A percentile compares a stretch with the other conserved stretches of the same genome.
phyloP scores from a whole-genome alignment of 345 rosid species.

The Citropsis articulata region DNA sequence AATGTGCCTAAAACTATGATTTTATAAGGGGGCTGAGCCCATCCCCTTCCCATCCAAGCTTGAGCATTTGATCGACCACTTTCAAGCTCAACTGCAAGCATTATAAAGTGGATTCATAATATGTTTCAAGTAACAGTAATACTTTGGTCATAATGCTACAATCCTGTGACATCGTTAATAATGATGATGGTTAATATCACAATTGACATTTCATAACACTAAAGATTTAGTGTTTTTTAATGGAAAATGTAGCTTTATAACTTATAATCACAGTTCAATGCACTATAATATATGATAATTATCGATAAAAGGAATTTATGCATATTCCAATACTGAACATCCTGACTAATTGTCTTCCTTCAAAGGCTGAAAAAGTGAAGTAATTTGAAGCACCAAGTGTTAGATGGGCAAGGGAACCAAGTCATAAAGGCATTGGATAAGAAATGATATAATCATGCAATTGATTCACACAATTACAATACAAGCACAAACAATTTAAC shows the following conservation, averaged over 20 bases:
- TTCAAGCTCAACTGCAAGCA: constrained; percentile 78
- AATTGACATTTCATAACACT: background rate
- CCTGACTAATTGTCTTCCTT: background rate
- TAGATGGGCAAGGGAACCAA: background rate
- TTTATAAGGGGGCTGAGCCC: constrained; percentile 64
- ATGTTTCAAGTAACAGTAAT: background rate
- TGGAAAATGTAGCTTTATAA: background rate
- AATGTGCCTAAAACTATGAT: constrained; percentile 26
- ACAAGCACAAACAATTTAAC: constrained; percentile 24
- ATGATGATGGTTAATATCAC: background rate
- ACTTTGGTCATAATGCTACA: background rate
- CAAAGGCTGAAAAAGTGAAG: background rate
- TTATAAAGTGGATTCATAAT: background rate
- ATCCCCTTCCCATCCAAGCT: constrained; percentile 98
- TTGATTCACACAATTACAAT: background rate
- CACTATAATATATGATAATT: background rate
- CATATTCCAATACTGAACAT: background rate
- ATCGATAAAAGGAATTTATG: background rate
- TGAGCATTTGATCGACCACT: constrained; percentile 93
- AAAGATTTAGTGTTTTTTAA: background rate
- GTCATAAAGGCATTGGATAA: background rate
- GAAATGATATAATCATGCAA: background rate
- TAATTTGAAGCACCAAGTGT: background rate
- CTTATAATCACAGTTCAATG: background rate
- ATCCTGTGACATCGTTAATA: background rate